Base-by-base conservation (phyloP, 306 rosid species). In the Hippophae rhamnoides region DNA sequence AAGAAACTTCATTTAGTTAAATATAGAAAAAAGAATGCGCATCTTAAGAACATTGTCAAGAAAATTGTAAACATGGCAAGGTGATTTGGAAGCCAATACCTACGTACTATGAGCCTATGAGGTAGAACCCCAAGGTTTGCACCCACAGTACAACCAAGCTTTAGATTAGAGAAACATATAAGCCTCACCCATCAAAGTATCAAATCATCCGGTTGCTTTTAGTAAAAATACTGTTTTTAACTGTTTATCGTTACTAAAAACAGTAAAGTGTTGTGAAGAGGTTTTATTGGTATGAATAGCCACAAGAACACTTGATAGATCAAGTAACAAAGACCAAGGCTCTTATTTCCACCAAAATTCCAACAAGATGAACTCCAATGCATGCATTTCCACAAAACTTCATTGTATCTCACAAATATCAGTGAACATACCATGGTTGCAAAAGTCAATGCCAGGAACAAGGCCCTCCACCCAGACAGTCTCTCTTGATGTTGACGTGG, bases 401-500 rank as follows among this genome's bases (percentile, higher is more conserved):
- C 14, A 52, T 8, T 18, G 13, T 12, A 46, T 46, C 26, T 5
- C 7, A 60, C 2, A 45, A 23, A 7, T 10, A 7, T 38, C 14
- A 40, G 65, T 64, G 61, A 57, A 43, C 63, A 64, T 81, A 92
- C 99, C 95, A 62, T 92, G 99, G 80, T 88, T 92, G 74, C 99
- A 85, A 70, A 92, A 88, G 79, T 92, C 99, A 75, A 92, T 78
- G 60, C 88, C 99, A 47, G 99, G 99, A 60, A 88, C 93, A 83
- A 88, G 95, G 75, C 99, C 99, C 82, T 92, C 96, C 66, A 88
- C 99, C 86, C 93, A 92, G 53, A 92, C 79, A 61, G 79, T 82
- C 65, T 76, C 90, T 62, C 66, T 80, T 69, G 75, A 74, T 3
- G 48, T 46, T 31, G 81, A 59, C 45, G 27, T 65, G 65, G 70